Conservation (phyloP, 2,329 filamentous ascomycete genomes). For the Xylariaceae sp. region DNA sequence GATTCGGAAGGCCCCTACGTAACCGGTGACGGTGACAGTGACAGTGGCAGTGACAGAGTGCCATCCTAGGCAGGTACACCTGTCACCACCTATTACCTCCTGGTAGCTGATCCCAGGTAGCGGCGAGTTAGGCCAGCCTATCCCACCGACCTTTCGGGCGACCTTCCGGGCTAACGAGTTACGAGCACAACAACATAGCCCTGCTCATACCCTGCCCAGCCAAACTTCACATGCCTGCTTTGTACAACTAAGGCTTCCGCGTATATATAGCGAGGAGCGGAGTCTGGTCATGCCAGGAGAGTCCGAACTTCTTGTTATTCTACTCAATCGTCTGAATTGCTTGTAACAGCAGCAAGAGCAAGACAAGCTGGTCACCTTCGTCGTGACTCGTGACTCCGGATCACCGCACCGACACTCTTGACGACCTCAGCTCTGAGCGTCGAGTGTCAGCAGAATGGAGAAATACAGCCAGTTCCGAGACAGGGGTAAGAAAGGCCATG, state of each 20-base stretch:
- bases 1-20: not conserved
- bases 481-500: slow-evolving; percentile 54
- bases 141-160: not conserved
- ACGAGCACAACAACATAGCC: too few relatives aligned
- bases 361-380: too few relatives aligned
- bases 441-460: slow-evolving; percentile 58
- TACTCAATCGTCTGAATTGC: not conserved
- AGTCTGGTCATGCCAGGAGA: too few relatives aligned
- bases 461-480: slow-evolving; percentile 93
- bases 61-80: too few relatives aligned
- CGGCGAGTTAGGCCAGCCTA: not conserved
- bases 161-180: not conserved
- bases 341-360: too few relatives aligned
- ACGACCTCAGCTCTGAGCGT: not conserved
- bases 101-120: not conserved
- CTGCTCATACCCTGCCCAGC: not conserved
- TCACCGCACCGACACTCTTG: too few relatives aligned
- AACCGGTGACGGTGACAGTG: not conserved
- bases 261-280: too few relatives aligned
- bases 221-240: not conserved
- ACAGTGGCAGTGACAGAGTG: too few relatives aligned
- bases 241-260: not conserved
- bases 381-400: too few relatives aligned
- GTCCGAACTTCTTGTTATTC: not conserved
- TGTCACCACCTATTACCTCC: too few relatives aligned